Base-by-base conservation (phyloP, 106 monocot species). In the Allium sativum region DNA sequence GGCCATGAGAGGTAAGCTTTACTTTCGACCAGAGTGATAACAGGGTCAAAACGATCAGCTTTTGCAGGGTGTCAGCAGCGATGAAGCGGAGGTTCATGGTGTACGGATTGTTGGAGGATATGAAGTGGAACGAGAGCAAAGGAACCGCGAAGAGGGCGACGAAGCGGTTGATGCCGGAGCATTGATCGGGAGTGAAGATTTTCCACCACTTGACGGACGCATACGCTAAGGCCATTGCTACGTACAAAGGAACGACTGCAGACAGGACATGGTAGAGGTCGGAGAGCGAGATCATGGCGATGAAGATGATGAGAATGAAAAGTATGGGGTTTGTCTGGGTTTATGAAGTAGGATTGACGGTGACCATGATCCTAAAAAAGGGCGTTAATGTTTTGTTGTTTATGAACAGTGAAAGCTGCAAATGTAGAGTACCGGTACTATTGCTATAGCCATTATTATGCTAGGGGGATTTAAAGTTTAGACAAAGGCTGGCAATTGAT, bases 141-240 rank as follows among this genome's bases (percentile, higher is more conserved):
- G 86, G 86, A 16, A 86, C 86, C 8, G 86, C 85, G 65, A 85
- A 85, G n/a, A 85, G 78, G 4, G 85, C 81, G 9, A 82, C 81
- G 67, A 82, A 82, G 47, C 81, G 77, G 69, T 82, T 82, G 70
- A 82, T 82, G 55, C 81, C 81, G 40, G 77, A 73, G 77, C 81
- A 82, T 58, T 82, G 81, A 21, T 82, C 81, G 0, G 81, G 81
- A 3, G 65, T 52, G 70, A 82, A 82, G 51, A 82, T 82, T 22
- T 55, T 44, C 81, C 81, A 82, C 81, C 81, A 82, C 45, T 63
- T 73, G 15, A 82, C 81, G 17, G 81, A 82, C 20, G 61, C 81
- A 61, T 82, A 82, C 10, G 81, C 81, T 2, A 82, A 70, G 56
- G 70, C 62, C 81, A 82, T 82, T 11, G 81, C 81, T 42, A 82